A percentile compares a stretch with the other conserved stretches of the same genome.
Conservation (phyloP, 2,329 filamentous ascomycete species). For the Aspergillus sp. region DNA sequence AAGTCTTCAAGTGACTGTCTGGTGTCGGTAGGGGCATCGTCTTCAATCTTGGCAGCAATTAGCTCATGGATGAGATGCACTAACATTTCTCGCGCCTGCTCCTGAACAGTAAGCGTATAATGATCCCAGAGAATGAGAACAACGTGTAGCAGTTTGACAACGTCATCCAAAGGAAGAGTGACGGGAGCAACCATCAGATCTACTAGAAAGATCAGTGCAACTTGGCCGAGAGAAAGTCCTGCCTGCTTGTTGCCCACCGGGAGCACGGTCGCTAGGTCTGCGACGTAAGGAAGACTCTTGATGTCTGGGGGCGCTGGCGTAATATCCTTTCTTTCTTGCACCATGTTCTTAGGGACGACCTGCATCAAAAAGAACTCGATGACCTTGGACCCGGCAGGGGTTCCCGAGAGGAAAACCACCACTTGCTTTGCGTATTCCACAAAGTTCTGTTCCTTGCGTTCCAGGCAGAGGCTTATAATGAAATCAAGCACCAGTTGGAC, state of each 20-base stretch:
- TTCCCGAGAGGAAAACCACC: conserved; percentile 91
- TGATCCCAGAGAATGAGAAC: conserved; percentile 96
- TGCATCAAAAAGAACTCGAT: conserved; percentile 91
- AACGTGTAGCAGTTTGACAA: conserved; percentile 85
- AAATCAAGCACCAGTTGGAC: conserved; percentile 94
- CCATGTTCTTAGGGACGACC: conserved; percentile 95
- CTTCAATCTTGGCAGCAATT: conserved; percentile 75
- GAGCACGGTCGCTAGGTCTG: conserved; percentile 74
- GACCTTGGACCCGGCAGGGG: conserved; percentile 79
- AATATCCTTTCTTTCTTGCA: conserved; percentile 77
- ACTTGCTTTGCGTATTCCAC: conserved; percentile 98
- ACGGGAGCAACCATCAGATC: conserved; percentile 94
- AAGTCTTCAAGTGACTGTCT: conserved; percentile 81
- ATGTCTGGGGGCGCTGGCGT: conserved; percentile 67
- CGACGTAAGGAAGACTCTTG: conserved; percentile 78
- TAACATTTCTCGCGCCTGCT: conserved; percentile 95
- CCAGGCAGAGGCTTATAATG: conserved; percentile 89
- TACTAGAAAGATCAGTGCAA: conserved; percentile 89
- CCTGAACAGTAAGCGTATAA: conserved; percentile 90
- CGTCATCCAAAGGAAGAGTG: conserved; percentile 72
- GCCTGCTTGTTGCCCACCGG: conserved; percentile 88
- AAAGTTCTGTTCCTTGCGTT: conserved; percentile 94
- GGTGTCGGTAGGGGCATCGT: conserved; percentile 64
- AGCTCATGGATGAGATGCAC: conserved; percentile 96
- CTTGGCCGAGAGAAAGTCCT: conserved; percentile 86